Base-by-base conservation (phyloP, 768 basidiomycete genomes). In the Suillus variegatus region DNA sequence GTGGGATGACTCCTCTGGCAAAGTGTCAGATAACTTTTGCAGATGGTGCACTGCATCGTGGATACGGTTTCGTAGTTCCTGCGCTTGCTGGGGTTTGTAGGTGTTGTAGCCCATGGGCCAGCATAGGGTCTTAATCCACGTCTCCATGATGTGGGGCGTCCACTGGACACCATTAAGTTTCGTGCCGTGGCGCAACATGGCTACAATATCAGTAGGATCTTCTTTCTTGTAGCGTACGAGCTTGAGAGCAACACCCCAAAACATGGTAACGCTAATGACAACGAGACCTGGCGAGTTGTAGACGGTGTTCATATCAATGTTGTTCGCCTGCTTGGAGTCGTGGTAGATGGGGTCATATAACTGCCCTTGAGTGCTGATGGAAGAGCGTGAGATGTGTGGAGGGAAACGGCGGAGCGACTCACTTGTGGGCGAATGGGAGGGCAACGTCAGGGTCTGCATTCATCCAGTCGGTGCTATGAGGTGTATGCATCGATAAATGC, bases 171-270 rank as follows among this genome's bases (percentile, higher is more conserved):
- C 79, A 18, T 85, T 84, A 55, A 85, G 74, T 47, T 78, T 76
- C 1, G 82, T 84, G 1, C 88, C 88, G 64, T 88, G 85, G 63
- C 85, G 82, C n/a, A 91, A 80, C 51, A 91, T 80, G n/a, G 88
- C 78, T 56, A 86, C 87, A 65, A 91, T 88, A 73, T 92, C 90
- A 1, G 73, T 80, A 1, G 87, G 84, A 73, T 91, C 90, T 66
- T 84, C 81, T 61, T 85, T 84, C 46, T 82, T 77, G 72, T 88
- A 92, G 7, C 90, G 82, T 22, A 89, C 88, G 13, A 92, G 81
- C 72, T 92, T 92, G 69, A 91, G 84, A 3, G 89, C 87, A 49
- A 91, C 84, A 1, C 85, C 84, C 90, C 90, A 92, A 66, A 86
- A 85, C 65, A 89, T 90, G 35, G 87, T 85, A 3, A 91, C 88